Evolutionary conservation across 768 basidiomycete genomes (phyloP).

Genomic region (Tricholomella constricta): DNA sequence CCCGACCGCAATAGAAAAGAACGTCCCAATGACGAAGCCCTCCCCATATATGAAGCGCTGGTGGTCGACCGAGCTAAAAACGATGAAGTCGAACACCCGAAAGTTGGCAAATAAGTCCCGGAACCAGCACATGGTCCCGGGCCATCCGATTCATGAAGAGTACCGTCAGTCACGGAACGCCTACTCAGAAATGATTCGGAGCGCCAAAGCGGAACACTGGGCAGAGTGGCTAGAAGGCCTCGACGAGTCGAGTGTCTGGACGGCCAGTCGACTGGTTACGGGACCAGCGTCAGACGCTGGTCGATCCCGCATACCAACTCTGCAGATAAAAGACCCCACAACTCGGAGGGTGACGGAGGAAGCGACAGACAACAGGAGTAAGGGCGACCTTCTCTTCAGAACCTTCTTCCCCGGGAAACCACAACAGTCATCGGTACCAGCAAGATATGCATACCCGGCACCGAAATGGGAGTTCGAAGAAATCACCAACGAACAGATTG

Average conservation of each 20-base stretch:
- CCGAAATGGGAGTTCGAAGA: slow-evolving; percentile 9
- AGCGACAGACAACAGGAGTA: slow-evolving; percentile 25
- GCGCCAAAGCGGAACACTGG: slow-evolving; percentile 29
- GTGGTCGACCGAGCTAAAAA: slow-evolving; percentile 32
- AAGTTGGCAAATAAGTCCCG: too few species aligned
- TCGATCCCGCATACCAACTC: slow-evolving; percentile 27
- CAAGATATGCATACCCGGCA: slow-evolving; percentile 24
- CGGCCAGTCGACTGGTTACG: slow-evolving; percentile 1
- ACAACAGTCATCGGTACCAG: neutral
- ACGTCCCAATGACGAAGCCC: slow-evolving; percentile 19
- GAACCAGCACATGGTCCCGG: too few species aligned
- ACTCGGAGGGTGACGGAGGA: neutral
- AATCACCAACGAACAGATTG: slow-evolving; percentile 30
- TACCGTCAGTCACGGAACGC: slow-evolving; percentile 9
- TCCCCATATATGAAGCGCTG: slow-evolving; percentile 30
- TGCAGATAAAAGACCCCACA: slow-evolving; percentile 3
- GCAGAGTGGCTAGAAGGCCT: slow-evolving; percentile 28
- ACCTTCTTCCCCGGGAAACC: too few species aligned
- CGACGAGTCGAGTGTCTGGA: neutral
- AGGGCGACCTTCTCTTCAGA: slow-evolving; percentile 19
- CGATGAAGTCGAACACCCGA: slow-evolving; percentile 3
- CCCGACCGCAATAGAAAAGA: slow-evolving; percentile 11
- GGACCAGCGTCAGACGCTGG: slow-evolving; percentile 25
- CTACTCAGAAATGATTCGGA: slow-evolving; percentile 16
- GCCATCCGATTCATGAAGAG: too few species aligned